Evolutionary conservation across 1,139 yeast species (phyloP).

Genomic region (Debaryomyces sp.): DNA sequence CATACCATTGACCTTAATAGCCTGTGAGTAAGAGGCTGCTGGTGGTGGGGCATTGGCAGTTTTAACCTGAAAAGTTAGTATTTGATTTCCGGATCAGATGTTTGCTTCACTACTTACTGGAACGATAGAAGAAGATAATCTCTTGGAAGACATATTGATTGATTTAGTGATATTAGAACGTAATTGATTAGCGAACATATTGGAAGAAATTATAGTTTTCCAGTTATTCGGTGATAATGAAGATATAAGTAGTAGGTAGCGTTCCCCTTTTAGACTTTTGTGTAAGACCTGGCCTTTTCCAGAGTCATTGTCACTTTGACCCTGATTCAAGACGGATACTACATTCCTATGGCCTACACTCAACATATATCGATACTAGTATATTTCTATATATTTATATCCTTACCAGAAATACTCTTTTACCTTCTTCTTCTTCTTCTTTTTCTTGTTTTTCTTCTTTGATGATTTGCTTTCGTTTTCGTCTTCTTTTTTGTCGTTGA

Average conservation of each 20-base stretch:
- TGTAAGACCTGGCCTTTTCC: not conserved
- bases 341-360: not conserved
- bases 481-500: conserved; percentile 1
- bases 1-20: conserved; percentile 80
- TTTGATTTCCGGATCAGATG: not conserved
- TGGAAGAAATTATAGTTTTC: not conserved
- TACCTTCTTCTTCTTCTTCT: conserved; percentile 27
- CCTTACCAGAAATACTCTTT: not conserved
- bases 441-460: conserved; percentile 26
- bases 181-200: conserved; percentile 23
- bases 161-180: conserved; percentile 24
- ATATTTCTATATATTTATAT: not conserved
- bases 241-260: not conserved
- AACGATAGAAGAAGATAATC: conserved; percentile 47
- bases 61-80: conserved; percentile 50
- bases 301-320: not conserved
- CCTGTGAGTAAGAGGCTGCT: conserved; percentile 94
- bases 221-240: not conserved
- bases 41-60: conserved; percentile 90
- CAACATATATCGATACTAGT: not conserved
- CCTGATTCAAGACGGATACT: not conserved
- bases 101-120: conserved; percentile 39
- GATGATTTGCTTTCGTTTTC: conserved; percentile 8
- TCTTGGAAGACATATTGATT: conserved; percentile 28
- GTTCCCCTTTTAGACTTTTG: conserved; percentile 2